These are phyloP conservation scores for Avena sativa DNA, from an alignment of 176 grass and related monocot genomes.

Conservation along the genomic window DNA sequence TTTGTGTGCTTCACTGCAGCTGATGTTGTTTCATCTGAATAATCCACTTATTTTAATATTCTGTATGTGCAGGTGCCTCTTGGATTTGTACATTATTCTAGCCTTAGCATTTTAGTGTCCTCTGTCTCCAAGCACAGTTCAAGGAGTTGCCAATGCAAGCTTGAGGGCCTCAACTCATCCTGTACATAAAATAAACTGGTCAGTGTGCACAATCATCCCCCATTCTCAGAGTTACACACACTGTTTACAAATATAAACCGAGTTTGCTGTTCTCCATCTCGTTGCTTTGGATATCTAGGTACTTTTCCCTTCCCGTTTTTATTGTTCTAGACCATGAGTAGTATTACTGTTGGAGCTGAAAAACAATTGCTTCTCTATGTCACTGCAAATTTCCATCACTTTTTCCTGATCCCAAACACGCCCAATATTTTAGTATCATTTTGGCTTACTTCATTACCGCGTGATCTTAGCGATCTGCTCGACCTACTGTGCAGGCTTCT, in stretches of 20 bases:
- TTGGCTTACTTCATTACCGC: too few relatives aligned
- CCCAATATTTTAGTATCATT: too few relatives aligned
- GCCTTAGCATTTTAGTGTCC: not conserved
- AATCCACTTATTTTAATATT: not conserved
- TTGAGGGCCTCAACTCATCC: not conserved
- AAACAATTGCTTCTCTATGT: not conserved
- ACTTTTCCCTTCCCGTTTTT: not conserved
- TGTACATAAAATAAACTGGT: not conserved
- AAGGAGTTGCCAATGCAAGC: not conserved
- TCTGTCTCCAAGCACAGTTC: not conserved
- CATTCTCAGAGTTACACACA: not conserved
- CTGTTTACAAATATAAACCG: not conserved
- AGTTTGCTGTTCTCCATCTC: not conserved
- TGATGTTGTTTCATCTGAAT: not conserved
- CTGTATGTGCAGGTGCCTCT: not conserved
- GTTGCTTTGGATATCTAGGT: not conserved
- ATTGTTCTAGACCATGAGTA: not conserved
- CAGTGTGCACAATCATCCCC: not conserved
- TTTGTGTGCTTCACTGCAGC: not conserved
- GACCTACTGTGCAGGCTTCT: not conserved
- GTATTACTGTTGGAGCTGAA: not conserved
- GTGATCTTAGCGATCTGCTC: too few relatives aligned
- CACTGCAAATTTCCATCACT: not conserved
- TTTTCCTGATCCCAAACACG: not conserved
- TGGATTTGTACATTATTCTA: not conserved